Base-by-base conservation (phyloP, 306 rosid species). In the Castanea mollissima region DNA sequence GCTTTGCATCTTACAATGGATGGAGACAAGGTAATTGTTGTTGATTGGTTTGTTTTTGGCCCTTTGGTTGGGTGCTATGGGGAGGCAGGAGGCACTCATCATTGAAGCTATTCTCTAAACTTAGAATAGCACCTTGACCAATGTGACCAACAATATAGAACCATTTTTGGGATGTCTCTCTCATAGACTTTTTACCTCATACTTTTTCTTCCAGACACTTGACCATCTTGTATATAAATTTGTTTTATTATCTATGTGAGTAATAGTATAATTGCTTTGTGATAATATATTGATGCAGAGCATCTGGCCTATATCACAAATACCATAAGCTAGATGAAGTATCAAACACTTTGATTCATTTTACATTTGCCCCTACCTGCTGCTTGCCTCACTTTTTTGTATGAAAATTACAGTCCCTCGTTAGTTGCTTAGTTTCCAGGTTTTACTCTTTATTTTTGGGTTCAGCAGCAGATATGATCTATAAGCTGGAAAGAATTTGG, bases 1-100 rank as follows among this genome's bases (percentile, higher is more conserved):
- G 94, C 93, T 74, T 86, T 95, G 88, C 91, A 76, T 46, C 89
- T 95, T 71, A 90, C 97, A 64, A 88, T 86, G 82, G 94, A 95
- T 62, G 98, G 94, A 85, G 99, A 95, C 85, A 95, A 93, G 97
- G 99, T 95, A 77, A 32, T 62, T 55, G 25, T 80, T 67, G 52
- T 67, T 67, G 34, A 34, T 34, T 35, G 29, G 27, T 35, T 49
- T 49, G 15, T 49, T 49, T 46, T 49, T 49, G 11, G 54, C 54
- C 54, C 15, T 49, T 49, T 49, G 54, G 54, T 49, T 49, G 54
- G 54, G 16, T 2, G 54, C 1, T 3, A 13, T 49, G 54, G 15
- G 54, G 54, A 49, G 54, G 54, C 54, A 49, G 16, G 54, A 3
- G 54, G 54, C 54, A 49, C 54, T 13, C 54, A 49, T 49, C 54